These are phyloP conservation scores for Verticillium albo-atrum DNA, from an alignment of 2,329 filamentous ascomycete species.

Conservation along the genomic window DNA sequence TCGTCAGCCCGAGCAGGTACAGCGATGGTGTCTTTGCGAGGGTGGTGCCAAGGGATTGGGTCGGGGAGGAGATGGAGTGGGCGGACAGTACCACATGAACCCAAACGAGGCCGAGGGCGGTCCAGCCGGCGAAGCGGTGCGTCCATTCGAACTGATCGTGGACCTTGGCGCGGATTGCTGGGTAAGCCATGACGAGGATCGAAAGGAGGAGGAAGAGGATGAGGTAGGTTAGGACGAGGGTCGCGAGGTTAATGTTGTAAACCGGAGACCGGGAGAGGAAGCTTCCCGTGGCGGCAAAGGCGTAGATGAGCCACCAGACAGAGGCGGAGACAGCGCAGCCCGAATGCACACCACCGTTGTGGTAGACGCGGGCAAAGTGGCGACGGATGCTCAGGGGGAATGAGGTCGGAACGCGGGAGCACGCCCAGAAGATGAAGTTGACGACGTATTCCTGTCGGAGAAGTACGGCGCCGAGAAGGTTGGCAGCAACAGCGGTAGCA, in stretches of 20 bases:
- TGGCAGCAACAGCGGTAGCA: constrained; percentile 38
- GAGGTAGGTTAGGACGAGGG: constrained; percentile 48
- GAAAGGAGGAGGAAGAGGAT: constrained; percentile 52
- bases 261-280: constrained; percentile 25
- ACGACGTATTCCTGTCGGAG: constrained; percentile 50
- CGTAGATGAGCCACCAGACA: constrained; percentile 42
- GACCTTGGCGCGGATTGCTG: constrained; percentile 54
- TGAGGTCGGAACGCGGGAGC: constrained; percentile 35
- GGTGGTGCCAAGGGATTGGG: constrained; percentile 27
- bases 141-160: constrained; percentile 68
- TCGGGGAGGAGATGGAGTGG: constrained; percentile 35
- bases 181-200: constrained; percentile 61
- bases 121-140: constrained; percentile 71
- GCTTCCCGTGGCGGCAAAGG: constrained; percentile 21
- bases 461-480: constrained; percentile 43
- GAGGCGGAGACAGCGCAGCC: constrained; percentile 45
- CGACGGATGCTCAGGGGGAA: constrained; percentile 44
- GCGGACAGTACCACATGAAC: constrained; percentile 50
- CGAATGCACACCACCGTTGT: constrained; percentile 48
- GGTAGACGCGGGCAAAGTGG: constrained; percentile 45
- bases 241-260: constrained; percentile 22
- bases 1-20: constrained; percentile 65
- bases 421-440: constrained; percentile 46
- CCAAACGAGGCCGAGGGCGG: constrained; percentile 61
- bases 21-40: constrained; percentile 41